Conservation (phyloP, 2,329 filamentous ascomycete genomes). For the Epicoccum sorghinum region DNA sequence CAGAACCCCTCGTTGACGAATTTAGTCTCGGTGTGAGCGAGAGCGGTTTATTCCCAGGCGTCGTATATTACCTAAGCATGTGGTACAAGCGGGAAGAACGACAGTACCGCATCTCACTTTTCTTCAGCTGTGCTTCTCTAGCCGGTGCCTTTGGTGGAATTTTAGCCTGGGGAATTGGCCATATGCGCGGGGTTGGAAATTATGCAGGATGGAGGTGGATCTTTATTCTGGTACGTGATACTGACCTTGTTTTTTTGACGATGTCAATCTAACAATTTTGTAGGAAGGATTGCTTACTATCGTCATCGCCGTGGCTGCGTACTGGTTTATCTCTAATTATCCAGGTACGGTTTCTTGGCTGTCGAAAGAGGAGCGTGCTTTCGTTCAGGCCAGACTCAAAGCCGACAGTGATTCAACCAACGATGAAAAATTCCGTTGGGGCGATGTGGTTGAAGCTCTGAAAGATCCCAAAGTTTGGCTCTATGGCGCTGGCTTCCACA, state of each 20-base stretch:
- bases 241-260: neutral
- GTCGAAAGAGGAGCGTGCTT: constrained; percentile 57
- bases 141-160: constrained; percentile 68
- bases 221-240: constrained; percentile 45
- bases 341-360: constrained; percentile 66
- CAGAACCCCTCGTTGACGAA: constrained; percentile 1
- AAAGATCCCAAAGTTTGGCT: constrained; percentile 56
- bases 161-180: constrained; percentile 64
- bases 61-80: constrained; percentile 64
- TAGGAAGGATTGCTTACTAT: constrained; percentile 48
- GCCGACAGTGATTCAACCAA: constrained; percentile 73
- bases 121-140: constrained; percentile 64
- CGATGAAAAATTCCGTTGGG: constrained; percentile 72
- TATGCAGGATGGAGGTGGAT: constrained; percentile 51
- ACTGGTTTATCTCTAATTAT: constrained; percentile 71
- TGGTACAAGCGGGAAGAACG: constrained; percentile 68
- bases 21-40: constrained; percentile 43
- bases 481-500: constrained; percentile 74
- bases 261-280: constrained; percentile 13
- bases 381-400: constrained; percentile 67
- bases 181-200: constrained; percentile 63
- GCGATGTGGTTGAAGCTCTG: constrained; percentile 66
- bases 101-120: constrained; percentile 64
- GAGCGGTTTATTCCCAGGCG: constrained; percentile 47
- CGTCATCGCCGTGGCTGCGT: constrained; percentile 40